These are phyloP conservation scores for Polytrichum commune DNA, from an alignment of 225 moss, liverwort and hornwort species.

Conservation along the genomic window DNA sequence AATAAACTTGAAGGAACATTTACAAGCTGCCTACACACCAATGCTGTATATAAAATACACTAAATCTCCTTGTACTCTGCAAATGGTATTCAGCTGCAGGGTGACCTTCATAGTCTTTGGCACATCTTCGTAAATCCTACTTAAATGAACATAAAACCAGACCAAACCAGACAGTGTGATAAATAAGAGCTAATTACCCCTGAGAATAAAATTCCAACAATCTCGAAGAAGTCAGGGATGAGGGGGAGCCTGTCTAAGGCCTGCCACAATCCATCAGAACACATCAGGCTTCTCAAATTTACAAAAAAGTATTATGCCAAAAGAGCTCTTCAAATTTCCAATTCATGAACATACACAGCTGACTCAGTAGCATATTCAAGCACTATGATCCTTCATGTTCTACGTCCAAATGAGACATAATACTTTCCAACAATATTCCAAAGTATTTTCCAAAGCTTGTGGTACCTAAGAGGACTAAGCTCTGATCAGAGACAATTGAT, in stretches of 20 bases:
- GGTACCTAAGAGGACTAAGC: too few species aligned
- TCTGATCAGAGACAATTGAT: background rate
- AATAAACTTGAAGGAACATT: too few species aligned
- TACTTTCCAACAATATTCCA: too few species aligned
- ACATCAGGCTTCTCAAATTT: background rate
- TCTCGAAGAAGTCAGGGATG: constrained; percentile 68
- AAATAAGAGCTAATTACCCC: constrained; percentile 41
- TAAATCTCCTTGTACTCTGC: background rate
- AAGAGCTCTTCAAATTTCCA: too few species aligned
- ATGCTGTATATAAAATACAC: background rate
- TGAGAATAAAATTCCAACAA: constrained; percentile 78
- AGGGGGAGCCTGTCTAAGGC: constrained; percentile 84
- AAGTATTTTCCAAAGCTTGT: too few species aligned
- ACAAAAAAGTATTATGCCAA: background rate
- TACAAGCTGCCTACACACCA: background rate
- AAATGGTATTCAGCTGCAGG: background rate
- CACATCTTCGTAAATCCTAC: background rate
- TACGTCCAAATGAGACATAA: too few species aligned
- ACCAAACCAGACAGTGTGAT: background rate
- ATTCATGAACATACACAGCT: too few species aligned
- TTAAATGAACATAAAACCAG: background rate
- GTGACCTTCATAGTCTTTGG: background rate
- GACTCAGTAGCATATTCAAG: background rate
- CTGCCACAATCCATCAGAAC: constrained; percentile 35
- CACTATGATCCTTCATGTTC: background rate